phyloP scores from a whole-genome alignment of 495 filamentous ascomycete species.

The Penicillium ochrochloron region DNA sequence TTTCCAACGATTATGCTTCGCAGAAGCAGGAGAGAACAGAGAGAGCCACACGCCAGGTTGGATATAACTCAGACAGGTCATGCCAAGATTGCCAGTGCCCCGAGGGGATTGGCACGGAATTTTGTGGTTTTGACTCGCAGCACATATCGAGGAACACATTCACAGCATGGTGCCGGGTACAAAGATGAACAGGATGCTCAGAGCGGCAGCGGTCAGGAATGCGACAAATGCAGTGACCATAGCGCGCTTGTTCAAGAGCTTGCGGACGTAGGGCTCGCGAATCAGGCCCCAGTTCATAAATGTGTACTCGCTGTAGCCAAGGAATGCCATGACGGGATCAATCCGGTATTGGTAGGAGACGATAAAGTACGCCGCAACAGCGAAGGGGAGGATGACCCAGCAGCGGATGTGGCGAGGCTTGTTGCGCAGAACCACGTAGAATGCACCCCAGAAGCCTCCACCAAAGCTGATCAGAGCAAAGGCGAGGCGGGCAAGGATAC shows the following conservation, averaged over 20 bases:
- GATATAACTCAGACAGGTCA: conserved; percentile 9
- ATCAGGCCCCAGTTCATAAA: conserved; percentile 87
- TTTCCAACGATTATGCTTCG: conserved; percentile 22
- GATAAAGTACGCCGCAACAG: conserved; percentile 84
- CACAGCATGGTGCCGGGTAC: conserved; percentile 88
- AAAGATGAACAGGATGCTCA: conserved; percentile 85
- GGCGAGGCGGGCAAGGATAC: conserved; percentile 78
- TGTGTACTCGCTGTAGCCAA: conserved; percentile 92
- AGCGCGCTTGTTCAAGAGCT: conserved; percentile 79
- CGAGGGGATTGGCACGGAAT: neutral
- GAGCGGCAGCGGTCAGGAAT: conserved; percentile 71
- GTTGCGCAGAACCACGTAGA: conserved; percentile 88
- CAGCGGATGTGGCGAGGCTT: conserved; percentile 71
- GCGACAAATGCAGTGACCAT: conserved; percentile 75
- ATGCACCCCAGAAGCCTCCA: conserved; percentile 90
- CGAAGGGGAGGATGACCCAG: conserved; percentile 96
- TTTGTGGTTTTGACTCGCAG: neutral
- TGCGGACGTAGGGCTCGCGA: conserved; percentile 85
- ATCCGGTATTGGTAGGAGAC: conserved; percentile 91
- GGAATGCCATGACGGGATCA: conserved; percentile 87
- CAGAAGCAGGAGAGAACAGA: conserved; percentile 24
- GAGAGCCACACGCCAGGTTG: conserved; percentile 12
- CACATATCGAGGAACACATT: conserved; percentile 16
- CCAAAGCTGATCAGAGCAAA: conserved; percentile 88
- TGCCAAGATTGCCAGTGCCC: conserved; percentile 6